These are phyloP conservation scores for Neofusicoccum laricinum DNA, from an alignment of 2,329 filamentous ascomycete species.

Conservation along the genomic window DNA sequence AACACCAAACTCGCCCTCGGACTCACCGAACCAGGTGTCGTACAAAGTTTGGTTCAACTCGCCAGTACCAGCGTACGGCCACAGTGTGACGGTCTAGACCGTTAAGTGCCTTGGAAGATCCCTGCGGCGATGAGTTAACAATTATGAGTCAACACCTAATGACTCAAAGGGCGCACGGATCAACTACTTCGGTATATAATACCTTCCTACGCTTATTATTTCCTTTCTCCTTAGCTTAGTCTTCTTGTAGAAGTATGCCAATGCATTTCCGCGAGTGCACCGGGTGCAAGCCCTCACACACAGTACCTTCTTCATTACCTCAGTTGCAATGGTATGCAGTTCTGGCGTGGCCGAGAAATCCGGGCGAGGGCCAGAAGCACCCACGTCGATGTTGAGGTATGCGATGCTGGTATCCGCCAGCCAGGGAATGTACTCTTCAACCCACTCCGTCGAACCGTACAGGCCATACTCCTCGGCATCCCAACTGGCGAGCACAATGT, in stretches of 20 bases:
- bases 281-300: too few species aligned
- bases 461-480: constrained; percentile 42
- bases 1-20: constrained; percentile 38
- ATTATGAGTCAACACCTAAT: too few species aligned
- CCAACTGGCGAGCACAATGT: constrained; percentile 46
- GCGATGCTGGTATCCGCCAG: constrained; percentile 43
- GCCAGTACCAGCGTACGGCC: constrained; percentile 35
- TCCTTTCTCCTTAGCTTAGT: too few species aligned
- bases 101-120: too few species aligned
- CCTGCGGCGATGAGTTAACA: too few species aligned
- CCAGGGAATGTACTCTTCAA: constrained; percentile 51
- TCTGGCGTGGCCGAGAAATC: constrained; percentile 40
- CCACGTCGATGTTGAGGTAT: constrained; percentile 53
- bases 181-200: too few species aligned
- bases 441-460: constrained; percentile 46
- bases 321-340: constrained; percentile 35
- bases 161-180: too few species aligned
- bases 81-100: too few species aligned
- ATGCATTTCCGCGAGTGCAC: too few species aligned
- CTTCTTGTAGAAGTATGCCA: too few species aligned
- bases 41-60: constrained; percentile 40
- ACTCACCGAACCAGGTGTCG: constrained; percentile 41
- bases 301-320: constrained; percentile 42
- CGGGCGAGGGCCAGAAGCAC: constrained; percentile 43
- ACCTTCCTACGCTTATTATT: too few species aligned